Base-by-base conservation (phyloP, 1,284 basidiomycete genomes). In the Tremellales sp. region DNA sequence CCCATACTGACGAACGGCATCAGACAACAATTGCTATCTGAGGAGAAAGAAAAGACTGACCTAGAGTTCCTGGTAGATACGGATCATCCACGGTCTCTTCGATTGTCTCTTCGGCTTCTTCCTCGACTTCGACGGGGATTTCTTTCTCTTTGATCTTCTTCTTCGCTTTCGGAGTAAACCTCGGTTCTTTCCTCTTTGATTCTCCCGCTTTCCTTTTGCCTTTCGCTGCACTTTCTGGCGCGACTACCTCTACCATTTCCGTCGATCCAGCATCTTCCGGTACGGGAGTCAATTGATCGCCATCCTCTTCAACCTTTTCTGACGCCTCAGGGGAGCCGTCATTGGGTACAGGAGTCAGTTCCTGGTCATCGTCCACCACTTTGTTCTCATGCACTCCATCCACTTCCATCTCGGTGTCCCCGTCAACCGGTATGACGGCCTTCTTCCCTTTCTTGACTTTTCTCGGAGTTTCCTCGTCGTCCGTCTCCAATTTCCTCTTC, bases 21-120 rank as follows among this genome's bases (percentile, higher is more conserved):
- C n/a, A 5, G 6, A 6, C 14, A 13, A 6, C 3, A 43, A 43
- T 5, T 8, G 8, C 8, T 9, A 45, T 58, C 45, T 57, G 55
- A 14, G 9, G 10, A 22, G 14, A 5, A 8, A 25, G 25, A 9
- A 26, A 13, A 1, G 8, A 54, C 68, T 53, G 37, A 72, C 70
- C 70, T 7, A 68, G 47, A 13, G 66, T 66, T n/a, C 65, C 63
- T 4, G 57, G 48, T 2, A 63, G 58, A 47, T 53, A 72, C 6
- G 45, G 41, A 45, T 63, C 58, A 7, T 45, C 28, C 41, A 56
- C 58, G 21, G 29, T 45, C 22, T 60, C 63, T 39, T 59, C 65
- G 14, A 60, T 58, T 18, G 60, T 65, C 10, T 51, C 39, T 18
- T 40, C 39, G 12, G 25, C 4, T 21, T 19, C 24, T 19, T 35